These are phyloP conservation scores for Camelina hispida DNA, from an alignment of 345 rosid species.

Conservation along the genomic window DNA sequence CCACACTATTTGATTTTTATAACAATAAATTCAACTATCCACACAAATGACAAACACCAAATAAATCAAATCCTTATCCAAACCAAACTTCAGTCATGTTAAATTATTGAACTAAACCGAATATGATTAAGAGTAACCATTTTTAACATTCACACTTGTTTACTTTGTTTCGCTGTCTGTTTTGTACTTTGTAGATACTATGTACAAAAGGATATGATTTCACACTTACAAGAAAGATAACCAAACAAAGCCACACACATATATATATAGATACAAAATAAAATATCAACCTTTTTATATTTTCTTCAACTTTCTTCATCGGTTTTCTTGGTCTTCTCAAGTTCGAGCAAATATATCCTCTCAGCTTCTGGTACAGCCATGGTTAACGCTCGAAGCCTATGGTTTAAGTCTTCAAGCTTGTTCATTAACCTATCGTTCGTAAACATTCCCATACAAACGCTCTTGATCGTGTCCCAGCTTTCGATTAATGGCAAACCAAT, in stretches of 20 bases:
- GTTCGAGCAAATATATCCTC: constrained; percentile 58
- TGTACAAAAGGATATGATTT: neutral
- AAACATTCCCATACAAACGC: constrained; percentile 70
- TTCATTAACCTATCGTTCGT: constrained; percentile 73
- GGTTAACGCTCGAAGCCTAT: constrained; percentile 57
- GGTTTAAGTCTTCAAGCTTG: constrained; percentile 64
- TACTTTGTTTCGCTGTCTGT: neutral
- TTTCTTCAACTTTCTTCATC: constrained; percentile 32
- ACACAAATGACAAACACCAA: neutral
- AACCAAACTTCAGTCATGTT: neutral
- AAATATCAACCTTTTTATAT: neutral
- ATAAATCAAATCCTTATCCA: neutral
- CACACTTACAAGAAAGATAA: constrained; percentile 20
- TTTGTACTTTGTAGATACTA: too few relatives aligned
- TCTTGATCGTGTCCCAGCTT: constrained; percentile 77
- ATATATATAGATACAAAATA: neutral
- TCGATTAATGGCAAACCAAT: constrained; percentile 72
- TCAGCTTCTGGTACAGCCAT: constrained; percentile 76
- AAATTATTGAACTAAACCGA: neutral
- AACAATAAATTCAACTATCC: neutral
- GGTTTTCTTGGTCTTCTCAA: constrained; percentile 53
- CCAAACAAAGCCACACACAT: constrained; percentile 13
- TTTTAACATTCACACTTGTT: neutral
- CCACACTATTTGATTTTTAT: neutral
- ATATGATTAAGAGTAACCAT: too few relatives aligned